Percentiles rank a stretch among this genome's conserved stretches.
Evolutionary conservation across 352 stramenopile genomes (phyloP).

Genomic region (Saprolegnia diclina): DNA sequence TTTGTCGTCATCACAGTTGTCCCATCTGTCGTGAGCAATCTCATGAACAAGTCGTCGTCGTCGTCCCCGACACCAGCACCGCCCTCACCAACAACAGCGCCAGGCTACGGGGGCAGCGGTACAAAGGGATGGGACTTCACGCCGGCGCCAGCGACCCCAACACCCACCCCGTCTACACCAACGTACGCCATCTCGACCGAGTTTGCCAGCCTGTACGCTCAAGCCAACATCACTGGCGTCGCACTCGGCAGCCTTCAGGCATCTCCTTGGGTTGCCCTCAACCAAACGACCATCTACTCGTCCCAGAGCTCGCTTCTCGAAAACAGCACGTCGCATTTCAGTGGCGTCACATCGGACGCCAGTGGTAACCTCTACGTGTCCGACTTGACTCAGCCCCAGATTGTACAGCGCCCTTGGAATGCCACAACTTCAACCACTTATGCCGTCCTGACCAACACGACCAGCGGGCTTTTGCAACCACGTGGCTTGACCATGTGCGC

Average conservation of each 20-base stretch:
- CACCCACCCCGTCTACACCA: not conserved
- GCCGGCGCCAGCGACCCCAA: not conserved
- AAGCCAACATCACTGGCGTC: slow-evolving; percentile 11
- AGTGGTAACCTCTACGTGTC: slow-evolving; percentile 14
- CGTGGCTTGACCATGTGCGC: not conserved
- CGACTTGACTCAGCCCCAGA: not conserved
- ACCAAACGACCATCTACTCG: not conserved
- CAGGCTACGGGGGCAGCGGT: not conserved
- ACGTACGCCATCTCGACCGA: slow-evolving; percentile 3
- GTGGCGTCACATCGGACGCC: not conserved
- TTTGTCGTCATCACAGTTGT: slow-evolving; percentile 27
- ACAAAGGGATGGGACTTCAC: slow-evolving; percentile 4
- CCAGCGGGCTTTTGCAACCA: not conserved
- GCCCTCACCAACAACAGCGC: not conserved
- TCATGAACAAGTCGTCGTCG: slow-evolving; percentile 21
- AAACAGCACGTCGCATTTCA: not conserved
- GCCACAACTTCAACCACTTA: not conserved
- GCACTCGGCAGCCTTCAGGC: not conserved
- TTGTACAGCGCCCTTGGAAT: not conserved
- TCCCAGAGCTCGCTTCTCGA: not conserved
- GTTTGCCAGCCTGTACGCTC: not conserved
- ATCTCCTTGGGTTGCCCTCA: slow-evolving; percentile 1
- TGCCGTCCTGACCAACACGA: not conserved
- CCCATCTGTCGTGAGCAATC: slow-evolving; percentile 25
- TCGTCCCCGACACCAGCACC: slow-evolving; percentile 10